Evolutionary conservation across 2,329 filamentous ascomycete species (phyloP), one percentile per base, ranked within the genome.

Genomic region (Ophiognomonia clavigignenti-juglandacearum): DNA sequence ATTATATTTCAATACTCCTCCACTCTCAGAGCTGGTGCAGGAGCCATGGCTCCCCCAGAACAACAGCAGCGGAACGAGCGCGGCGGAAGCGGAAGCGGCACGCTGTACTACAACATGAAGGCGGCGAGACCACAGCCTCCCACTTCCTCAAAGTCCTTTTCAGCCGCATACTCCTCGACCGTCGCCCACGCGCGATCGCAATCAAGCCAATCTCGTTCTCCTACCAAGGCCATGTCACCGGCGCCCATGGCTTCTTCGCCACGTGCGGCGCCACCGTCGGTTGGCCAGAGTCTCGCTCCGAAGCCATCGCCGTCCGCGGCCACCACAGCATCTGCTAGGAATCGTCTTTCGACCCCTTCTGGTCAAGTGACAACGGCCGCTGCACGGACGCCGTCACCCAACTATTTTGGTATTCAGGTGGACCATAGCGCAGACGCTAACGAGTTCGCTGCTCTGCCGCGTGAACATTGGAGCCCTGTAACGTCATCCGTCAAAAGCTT

Each of bases 361-460:
- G 61, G 54, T 22, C 59, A 64, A 34, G 47, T 57, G 26, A 39
- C 59, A 5, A 47, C 59, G 2, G 56, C 59, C 19, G 69, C 73
- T 34, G 60, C 59, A 14, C 70, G 74, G 52, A 68, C 76, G 1
- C 69, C 82, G 9, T 92, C 88, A 61, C 88, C 89, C 11, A 95
- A 91, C 63, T 96, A 96, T 66, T 96, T 96, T 63, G 87, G 86
- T 47, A 79, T 95, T 50, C 72, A 82, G 24, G 69, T 88, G 53
- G 83, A 89, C 49, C 56, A 79, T 18, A 65, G 69, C 38, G 72
- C 67, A 46, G 82, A 87, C 52, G 72, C 77, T 20, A 76, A 82
- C 52, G 82, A 84, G 44, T 85, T 83, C 3, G 78, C 75, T 4
- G 73, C 74, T 27, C 72, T 86, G 52, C 75, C 82, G 1, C 80